Percentiles rank a stretch among this genome's conserved stretches.
Conservation (phyloP, 2,329 filamentous ascomycete genomes). For the Pyricularia grisea region DNA sequence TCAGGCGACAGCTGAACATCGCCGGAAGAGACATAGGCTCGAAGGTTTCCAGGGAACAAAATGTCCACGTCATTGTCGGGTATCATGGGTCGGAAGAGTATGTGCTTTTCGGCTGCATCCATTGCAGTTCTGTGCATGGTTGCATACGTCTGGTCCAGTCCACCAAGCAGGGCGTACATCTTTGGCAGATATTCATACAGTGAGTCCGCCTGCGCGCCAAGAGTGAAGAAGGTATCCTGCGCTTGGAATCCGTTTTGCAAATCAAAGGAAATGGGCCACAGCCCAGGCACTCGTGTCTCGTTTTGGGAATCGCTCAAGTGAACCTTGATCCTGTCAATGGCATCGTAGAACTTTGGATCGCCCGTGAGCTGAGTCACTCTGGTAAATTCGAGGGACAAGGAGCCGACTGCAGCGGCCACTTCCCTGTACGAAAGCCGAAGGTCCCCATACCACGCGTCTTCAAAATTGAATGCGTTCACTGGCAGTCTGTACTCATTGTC, state of each 20-base stretch:
- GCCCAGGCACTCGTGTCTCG: slow-evolving; percentile 59
- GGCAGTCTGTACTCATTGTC: slow-evolving; percentile 74
- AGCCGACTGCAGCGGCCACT: slow-evolving; percentile 36
- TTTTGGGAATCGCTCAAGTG: slow-evolving; percentile 61
- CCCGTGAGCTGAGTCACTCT: slow-evolving; percentile 60
- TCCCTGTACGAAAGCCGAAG: slow-evolving; percentile 25
- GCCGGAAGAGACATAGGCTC: slow-evolving; percentile 13
- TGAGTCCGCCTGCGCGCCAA: slow-evolving; percentile 46
- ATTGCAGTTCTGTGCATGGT: slow-evolving; percentile 29
- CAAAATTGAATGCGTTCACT: slow-evolving; percentile 46
- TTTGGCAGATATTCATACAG: slow-evolving; percentile 53
- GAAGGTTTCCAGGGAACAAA: slow-evolving; percentile 43
- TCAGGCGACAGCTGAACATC: slow-evolving; percentile 18
- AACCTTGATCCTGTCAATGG: slow-evolving; percentile 62
- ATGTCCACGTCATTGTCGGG: slow-evolving; percentile 48
- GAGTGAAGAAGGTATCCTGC: slow-evolving; percentile 29
- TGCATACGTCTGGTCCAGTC: slow-evolving; percentile 49
- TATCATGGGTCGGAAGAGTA: slow-evolving; percentile 63
- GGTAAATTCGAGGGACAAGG: slow-evolving; percentile 62
- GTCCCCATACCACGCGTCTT: slow-evolving; percentile 22
- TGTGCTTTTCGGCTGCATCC: slow-evolving; percentile 21
- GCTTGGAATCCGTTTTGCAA: slow-evolving; percentile 26
- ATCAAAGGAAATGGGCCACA: slow-evolving; percentile 64
- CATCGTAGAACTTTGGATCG: slow-evolving; percentile 64
- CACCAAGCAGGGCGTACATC: slow-evolving; percentile 57